These are phyloP conservation scores for Nemophila menziesii DNA, from an alignment of 257 asterid species.

Conservation along the genomic window DNA sequence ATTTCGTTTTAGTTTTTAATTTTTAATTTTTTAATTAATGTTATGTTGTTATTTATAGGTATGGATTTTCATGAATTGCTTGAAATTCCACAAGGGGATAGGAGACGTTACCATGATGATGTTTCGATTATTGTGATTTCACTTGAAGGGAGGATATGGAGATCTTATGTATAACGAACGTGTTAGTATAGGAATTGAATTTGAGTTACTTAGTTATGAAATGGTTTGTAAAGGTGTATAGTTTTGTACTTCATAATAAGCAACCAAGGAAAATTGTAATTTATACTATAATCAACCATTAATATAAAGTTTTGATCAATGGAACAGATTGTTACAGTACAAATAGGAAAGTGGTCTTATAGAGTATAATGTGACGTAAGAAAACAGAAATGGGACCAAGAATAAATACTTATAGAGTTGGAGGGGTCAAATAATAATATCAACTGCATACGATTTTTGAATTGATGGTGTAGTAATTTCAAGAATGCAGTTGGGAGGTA, in stretches of 20 bases:
- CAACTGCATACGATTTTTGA: too few relatives aligned
- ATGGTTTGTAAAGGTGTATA: constrained; percentile 26
- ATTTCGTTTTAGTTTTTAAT: too few relatives aligned
- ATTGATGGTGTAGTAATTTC: too few relatives aligned
- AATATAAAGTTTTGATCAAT: constrained; percentile 13
- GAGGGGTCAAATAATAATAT: too few relatives aligned
- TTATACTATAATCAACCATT: constrained; percentile 27
- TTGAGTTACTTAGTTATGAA: constrained; percentile 25
- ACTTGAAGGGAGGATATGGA: constrained; percentile 96
- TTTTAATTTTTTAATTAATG: neutral
- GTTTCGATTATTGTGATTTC: constrained; percentile 94
- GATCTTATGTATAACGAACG: constrained; percentile 66
- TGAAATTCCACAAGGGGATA: constrained; percentile 91
- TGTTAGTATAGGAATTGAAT: constrained; percentile 20
- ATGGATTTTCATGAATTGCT: constrained; percentile 87
- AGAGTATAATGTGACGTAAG: too few relatives aligned
- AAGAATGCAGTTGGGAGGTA: too few relatives aligned
- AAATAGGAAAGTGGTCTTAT: too few relatives aligned
- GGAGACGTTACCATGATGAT: constrained; percentile 91
- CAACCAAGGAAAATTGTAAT: constrained; percentile 26
- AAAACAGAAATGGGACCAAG: too few relatives aligned
- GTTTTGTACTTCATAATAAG: constrained; percentile 13
- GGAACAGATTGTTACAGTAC: too few relatives aligned
- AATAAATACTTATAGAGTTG: too few relatives aligned
- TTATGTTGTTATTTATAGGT: constrained; percentile 31